These are phyloP conservation scores for Clavulina sp. DNA, from an alignment of 768 basidiomycete species.

Conservation along the genomic window DNA sequence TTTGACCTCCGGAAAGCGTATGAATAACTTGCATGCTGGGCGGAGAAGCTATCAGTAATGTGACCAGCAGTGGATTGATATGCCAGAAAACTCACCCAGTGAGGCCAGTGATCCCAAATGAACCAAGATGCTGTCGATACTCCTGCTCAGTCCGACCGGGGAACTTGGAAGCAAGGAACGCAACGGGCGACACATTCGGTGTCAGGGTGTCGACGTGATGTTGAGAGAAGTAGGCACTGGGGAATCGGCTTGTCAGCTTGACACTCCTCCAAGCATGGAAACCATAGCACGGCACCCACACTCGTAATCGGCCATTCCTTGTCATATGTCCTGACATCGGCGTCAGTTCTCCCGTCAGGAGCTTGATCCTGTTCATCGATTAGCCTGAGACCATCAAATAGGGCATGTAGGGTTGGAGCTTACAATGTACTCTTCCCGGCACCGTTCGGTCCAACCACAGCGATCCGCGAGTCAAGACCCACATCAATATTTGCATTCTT, in stretches of 20 bases:
- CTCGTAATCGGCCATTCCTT: constrained; percentile 78
- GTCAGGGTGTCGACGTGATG: constrained; percentile 88
- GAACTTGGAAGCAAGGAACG: constrained; percentile 80
- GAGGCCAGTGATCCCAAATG: constrained; percentile 94
- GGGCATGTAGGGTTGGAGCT: constrained; percentile 18
- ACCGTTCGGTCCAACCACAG: constrained; percentile 88
- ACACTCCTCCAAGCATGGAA: not conserved
- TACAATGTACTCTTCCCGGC: constrained; percentile 92
- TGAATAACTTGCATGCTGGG: constrained; percentile 68
- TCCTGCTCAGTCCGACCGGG: constrained; percentile 94
- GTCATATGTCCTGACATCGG: constrained; percentile 65
- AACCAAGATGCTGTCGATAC: constrained; percentile 85
- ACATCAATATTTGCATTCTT: constrained; percentile 77
- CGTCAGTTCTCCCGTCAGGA: constrained; percentile 69
- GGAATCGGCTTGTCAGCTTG: not conserved
- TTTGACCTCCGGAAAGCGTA: constrained; percentile 89
- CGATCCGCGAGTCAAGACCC: constrained; percentile 85
- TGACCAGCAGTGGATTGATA: not conserved
- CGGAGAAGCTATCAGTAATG: constrained; percentile 1
- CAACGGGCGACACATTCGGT: constrained; percentile 76
- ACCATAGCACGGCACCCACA: constrained; percentile 31
- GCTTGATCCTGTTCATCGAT: constrained; percentile 50
- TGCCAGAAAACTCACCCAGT: constrained; percentile 40
- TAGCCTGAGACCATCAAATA: not conserved
- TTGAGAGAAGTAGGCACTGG: constrained; percentile 80